Evolutionary conservation across 2,329 filamentous ascomycete species (phyloP).

Genomic region (Curvularia spicifera): DNA sequence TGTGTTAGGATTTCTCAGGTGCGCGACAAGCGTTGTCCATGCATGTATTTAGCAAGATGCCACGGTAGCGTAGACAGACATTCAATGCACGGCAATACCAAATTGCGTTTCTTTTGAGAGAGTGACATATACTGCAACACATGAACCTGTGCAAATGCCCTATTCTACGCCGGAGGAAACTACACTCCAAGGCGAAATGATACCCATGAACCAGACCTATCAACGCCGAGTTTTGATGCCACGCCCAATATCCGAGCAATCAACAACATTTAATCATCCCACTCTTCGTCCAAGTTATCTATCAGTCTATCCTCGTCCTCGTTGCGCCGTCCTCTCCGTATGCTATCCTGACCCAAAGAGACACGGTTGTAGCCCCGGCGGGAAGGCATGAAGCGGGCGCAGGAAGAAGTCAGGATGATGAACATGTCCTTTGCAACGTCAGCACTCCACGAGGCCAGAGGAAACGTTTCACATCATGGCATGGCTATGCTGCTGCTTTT

Average conservation of each 20-base stretch:
- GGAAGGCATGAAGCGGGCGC: conserved; percentile 68
- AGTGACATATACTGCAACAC: background rate
- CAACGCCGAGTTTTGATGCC: conserved; percentile 12
- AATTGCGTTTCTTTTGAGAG: background rate
- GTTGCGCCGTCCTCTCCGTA: conserved; percentile 53
- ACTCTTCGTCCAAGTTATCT: conserved; percentile 95
- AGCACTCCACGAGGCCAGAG: conserved; percentile 13
- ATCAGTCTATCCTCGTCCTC: conserved; percentile 95
- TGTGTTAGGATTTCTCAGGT: background rate
- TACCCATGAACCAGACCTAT: conserved; percentile 7
- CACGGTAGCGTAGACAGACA: background rate
- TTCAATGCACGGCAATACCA: background rate
- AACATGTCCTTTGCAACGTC: conserved; percentile 60
- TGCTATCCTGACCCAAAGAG: conserved; percentile 55
- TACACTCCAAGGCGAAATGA: conserved; percentile 10
- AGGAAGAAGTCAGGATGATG: conserved; percentile 72
- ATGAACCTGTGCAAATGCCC: background rate
- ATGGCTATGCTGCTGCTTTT: conserved; percentile 6
- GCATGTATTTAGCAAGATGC: background rate
- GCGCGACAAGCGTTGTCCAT: background rate
- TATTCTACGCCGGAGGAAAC: background rate
- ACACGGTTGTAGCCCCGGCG: conserved; percentile 72
- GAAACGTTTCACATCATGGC: conserved; percentile 1
- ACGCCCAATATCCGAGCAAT: background rate
- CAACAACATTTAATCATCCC: conserved; percentile 70